Evolutionary conservation across 805 yeast species (phyloP).

Genomic region (Torulaspora microellipsoides): DNA sequence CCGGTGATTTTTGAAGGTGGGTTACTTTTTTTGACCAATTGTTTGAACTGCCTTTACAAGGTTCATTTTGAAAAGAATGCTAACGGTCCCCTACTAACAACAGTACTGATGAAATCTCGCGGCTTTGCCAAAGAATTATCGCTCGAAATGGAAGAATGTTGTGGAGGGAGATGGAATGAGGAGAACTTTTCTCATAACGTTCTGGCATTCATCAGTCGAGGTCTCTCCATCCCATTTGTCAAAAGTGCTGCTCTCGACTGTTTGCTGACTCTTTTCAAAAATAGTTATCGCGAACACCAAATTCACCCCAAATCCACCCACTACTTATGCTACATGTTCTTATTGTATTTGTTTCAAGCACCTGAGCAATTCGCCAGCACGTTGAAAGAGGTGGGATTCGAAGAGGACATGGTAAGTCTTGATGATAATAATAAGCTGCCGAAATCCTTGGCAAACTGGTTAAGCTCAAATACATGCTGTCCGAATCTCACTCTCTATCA

Average conservation of each 20-base stretch:
- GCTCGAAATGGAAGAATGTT: slow-evolving; percentile 40
- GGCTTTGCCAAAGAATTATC: slow-evolving; percentile 40
- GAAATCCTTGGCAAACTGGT: slow-evolving; percentile 31
- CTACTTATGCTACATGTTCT: slow-evolving; percentile 31
- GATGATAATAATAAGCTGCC: slow-evolving; percentile 39
- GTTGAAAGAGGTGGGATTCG: slow-evolving; percentile 36
- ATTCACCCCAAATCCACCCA: slow-evolving; percentile 14
- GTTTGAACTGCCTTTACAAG: slow-evolving; percentile 34
- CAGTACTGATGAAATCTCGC: slow-evolving; percentile 31
- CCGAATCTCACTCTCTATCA: slow-evolving; percentile 36
- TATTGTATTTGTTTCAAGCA: slow-evolving; percentile 36
- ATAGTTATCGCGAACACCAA: slow-evolving; percentile 38
- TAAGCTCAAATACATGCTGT: slow-evolving; percentile 28
- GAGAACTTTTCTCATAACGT: slow-evolving; percentile 51
- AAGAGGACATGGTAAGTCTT: slow-evolving; percentile 32
- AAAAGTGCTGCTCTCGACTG: slow-evolving; percentile 45
- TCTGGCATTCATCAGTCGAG: slow-evolving; percentile 47
- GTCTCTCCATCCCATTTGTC: slow-evolving; percentile 54
- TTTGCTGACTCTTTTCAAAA: slow-evolving; percentile 41
- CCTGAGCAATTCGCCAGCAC: slow-evolving; percentile 36
- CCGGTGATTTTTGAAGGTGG: slow-evolving; percentile 40
- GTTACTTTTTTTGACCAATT: slow-evolving; percentile 36
- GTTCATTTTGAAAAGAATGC: slow-evolving; percentile 30
- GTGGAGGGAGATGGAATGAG: slow-evolving; percentile 38
- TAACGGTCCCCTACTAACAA: slow-evolving; percentile 29